Conservation (phyloP, 176 grass and related monocot genomes). For the Avena sativa region DNA sequence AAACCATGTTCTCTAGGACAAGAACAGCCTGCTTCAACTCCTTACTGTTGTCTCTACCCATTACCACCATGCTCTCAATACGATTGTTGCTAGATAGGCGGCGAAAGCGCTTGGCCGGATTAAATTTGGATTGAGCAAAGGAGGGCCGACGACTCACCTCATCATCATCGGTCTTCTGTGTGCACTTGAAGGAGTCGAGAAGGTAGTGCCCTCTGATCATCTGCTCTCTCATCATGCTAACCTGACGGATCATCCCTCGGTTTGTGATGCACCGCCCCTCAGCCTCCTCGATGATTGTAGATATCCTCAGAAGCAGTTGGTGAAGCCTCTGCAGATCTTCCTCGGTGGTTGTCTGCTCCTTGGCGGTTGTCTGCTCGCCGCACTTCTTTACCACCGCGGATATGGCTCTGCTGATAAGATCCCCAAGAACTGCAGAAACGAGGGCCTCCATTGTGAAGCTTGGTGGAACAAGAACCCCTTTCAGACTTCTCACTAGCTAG, state of each 20-base stretch:
- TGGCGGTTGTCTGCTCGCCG: background rate
- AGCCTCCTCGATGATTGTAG: background rate
- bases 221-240: background rate
- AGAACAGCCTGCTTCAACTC: background rate
- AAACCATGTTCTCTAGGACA: background rate
- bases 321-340: background rate
- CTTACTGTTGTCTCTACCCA: background rate
- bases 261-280: background rate
- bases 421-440: background rate
- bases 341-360: background rate
- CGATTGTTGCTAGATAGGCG: background rate
- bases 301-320: slow-evolving; percentile 1
- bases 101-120: background rate
- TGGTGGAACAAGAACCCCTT: too few relatives aligned
- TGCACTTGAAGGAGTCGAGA: background rate
- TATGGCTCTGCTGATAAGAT: background rate
- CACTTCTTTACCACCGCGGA: background rate
- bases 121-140: background rate
- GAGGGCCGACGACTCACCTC: background rate
- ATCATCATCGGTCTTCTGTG: background rate
- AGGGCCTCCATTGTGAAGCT: background rate
- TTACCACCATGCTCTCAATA: background rate
- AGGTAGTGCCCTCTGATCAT: slow-evolving; percentile 14
- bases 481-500: too few relatives aligned
- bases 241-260: background rate